Percentiles rank a stretch among this genome's conserved stretches.
phyloP scores from a whole-genome alignment of 2,329 filamentous ascomycete species.

The Didymella keratinophila region DNA sequence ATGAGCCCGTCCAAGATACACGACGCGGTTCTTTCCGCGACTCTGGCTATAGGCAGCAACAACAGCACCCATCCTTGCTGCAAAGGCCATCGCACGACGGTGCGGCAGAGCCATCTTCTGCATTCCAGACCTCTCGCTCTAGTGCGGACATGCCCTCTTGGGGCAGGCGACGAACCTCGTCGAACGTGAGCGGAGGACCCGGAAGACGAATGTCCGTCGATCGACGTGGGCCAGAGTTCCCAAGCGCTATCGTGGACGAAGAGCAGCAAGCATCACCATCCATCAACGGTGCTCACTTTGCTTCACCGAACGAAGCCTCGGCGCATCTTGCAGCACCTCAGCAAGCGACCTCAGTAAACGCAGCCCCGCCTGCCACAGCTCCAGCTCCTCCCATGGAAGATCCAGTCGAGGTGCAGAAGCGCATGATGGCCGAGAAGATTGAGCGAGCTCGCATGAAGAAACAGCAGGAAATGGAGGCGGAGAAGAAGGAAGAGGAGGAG shows the following conservation, averaged over 20 bases:
- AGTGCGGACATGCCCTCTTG: constrained; percentile 71
- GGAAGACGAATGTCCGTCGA: constrained; percentile 69
- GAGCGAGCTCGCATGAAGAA: constrained; percentile 74
- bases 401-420: constrained; percentile 70
- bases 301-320: constrained; percentile 44
- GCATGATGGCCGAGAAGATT: constrained; percentile 73
- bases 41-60: constrained; percentile 74
- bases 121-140: constrained; percentile 81
- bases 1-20: constrained; percentile 82
- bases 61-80: constrained; percentile 69
- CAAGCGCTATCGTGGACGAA: constrained; percentile 35
- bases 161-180: constrained; percentile 82
- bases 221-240: constrained; percentile 53
- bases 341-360: constrained; percentile 41
- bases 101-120: constrained; percentile 82
- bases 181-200: constrained; percentile 88
- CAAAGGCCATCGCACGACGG: constrained; percentile 73
- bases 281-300: constrained; percentile 38
- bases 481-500: constrained; percentile 76
- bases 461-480: constrained; percentile 62
- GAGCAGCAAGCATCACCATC: constrained; percentile 45
- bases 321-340: constrained; percentile 47
- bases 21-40: constrained; percentile 73
- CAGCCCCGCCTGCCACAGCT: constrained; percentile 40
- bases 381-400: constrained; percentile 62